Evolutionary conservation across 2,329 filamentous ascomycete genomes (phyloP), one percentile per base, ranked within the genome.

Genomic region (Chaetomium olivaceum): DNA sequence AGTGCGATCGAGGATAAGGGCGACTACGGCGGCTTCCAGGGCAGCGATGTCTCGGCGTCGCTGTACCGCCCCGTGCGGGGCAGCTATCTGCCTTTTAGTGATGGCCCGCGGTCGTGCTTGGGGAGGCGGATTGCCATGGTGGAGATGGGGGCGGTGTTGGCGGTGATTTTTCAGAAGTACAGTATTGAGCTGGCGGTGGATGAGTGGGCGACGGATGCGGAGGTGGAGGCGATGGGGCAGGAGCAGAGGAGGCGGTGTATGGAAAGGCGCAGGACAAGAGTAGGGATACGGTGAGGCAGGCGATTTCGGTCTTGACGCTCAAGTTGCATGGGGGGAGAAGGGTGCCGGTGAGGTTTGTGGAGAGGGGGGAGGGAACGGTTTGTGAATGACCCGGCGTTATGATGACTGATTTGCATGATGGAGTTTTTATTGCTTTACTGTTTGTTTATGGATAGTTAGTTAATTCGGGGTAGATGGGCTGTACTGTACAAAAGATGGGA

Each of bases 121-220:
- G 86, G 86, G 6, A 78, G 85, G 46, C 80, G 85, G 14, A 83
- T 88, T 61, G 85, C 85, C 8, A 83, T 87, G 72, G 84, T 87
- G 1, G 85, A 88, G 75, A 79, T 88, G 70, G 77, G 85, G 56
- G 82, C 85, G 3, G 77, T 81, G 12, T 73, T 89, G 63, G 82
- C 85, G 2, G 81, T 85, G 16, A 70, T 87, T 16, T 85, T 86
- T 70, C 82, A 83, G 68, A 72, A 83, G 55, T 87, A 90, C 74
- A 89, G 85, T 73, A 79, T 93, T 5, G 90, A 93, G 79, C 80
- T 93, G 64, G 89, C 87, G 2, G 87, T 91, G 9, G 84, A 87
- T 63, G 82, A 85, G 65, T 87, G 82, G 79, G 82, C 81, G 39
- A 80, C 69, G 31, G 83, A 85, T 68, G 81, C 81, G 33, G 82